Base-by-base conservation (phyloP, 495 filamentous ascomycete species). In the Apodospora peruviana region DNA sequence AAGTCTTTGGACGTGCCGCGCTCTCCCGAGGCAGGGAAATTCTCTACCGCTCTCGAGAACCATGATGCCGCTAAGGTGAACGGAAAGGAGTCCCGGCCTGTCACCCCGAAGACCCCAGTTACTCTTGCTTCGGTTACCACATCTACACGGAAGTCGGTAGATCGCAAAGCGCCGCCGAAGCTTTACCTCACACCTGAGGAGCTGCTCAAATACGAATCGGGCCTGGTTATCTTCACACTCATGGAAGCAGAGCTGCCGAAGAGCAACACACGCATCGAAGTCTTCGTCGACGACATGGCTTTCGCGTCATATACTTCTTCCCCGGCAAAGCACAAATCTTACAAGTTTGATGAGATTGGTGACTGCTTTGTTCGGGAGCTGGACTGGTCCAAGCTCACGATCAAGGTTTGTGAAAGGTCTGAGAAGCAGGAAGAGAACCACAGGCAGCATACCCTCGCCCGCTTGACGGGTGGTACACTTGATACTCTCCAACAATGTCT, bases 301-400 rank as follows among this genome's bases (percentile, higher is more conserved):
- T 97, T 91, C 76, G 87, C 93, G 1, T 84, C 90, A 2, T 96
- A 94, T 59, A 71, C 74, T n/a, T 90, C 88, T 12, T 77, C 83
- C 8, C 88, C 83, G 48, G 80, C 90, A 23, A 84, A 76, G 55
- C 72, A 73, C 5, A 83, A 75, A 50, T 69, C 76, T 2, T 74
- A 78, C 48, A 86, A 78, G 34, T 87, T 96, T 58, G 82, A 90
- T 49, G 93, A 97, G 71, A 87, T 88, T 49, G 91, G 93, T 21
- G 93, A 99, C 68, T 90, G 90, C 20, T 90, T 99, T 60, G 88
- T 99, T 29, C 88, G 93, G 44, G 93, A 99, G 60, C 79, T 99
- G 16, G 93, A 99, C 39, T 88, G 95, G 55, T 99, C 93, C 1
- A 85, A 86, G 62, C 80, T 99, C 52, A 96, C 91, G 2, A 75